A percentile compares a stretch with the other conserved stretches of the same genome.
Conservation (phyloP, 345 rosid genomes). For the Leavenworthia alabamica region DNA sequence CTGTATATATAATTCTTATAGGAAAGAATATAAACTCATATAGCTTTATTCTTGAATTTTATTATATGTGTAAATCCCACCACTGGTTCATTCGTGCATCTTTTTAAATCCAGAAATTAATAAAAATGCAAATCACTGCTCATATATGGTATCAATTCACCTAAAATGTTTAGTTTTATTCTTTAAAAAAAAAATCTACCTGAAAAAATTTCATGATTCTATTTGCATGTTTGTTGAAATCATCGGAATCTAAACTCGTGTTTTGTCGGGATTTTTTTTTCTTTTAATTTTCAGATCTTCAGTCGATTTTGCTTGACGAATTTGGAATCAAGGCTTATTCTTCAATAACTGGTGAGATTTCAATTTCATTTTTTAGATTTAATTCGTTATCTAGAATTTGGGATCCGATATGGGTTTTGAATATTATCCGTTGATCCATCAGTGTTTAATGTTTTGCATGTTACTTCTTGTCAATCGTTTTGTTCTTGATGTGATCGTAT, state of each 20-base stretch:
- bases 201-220: not conserved
- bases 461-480: not conserved
- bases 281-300: constrained; percentile 11
- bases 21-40: constrained; percentile 13
- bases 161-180: constrained; percentile 13
- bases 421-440: not conserved
- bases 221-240: constrained; percentile 9
- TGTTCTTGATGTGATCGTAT: constrained; percentile 8
- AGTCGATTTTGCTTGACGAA: constrained; percentile 11
- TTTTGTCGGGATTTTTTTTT: constrained; percentile 5
- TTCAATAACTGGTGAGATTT: constrained; percentile 17
- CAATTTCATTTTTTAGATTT: not conserved
- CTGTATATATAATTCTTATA: not conserved
- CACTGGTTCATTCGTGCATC: constrained; percentile 29
- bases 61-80: constrained; percentile 15
- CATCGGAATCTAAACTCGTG: constrained; percentile 13
- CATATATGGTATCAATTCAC: constrained; percentile 14
- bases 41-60: constrained; percentile 21
- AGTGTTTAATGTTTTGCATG: not conserved
- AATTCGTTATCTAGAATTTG: not conserved
- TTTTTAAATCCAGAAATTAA: not conserved
- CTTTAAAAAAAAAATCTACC: not conserved
- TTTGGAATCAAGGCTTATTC: not conserved
- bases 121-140: constrained; percentile 12
- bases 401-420: not conserved